Conservation (phyloP, 495 filamentous ascomycete species). For the Aspergillus funiculosus region DNA sequence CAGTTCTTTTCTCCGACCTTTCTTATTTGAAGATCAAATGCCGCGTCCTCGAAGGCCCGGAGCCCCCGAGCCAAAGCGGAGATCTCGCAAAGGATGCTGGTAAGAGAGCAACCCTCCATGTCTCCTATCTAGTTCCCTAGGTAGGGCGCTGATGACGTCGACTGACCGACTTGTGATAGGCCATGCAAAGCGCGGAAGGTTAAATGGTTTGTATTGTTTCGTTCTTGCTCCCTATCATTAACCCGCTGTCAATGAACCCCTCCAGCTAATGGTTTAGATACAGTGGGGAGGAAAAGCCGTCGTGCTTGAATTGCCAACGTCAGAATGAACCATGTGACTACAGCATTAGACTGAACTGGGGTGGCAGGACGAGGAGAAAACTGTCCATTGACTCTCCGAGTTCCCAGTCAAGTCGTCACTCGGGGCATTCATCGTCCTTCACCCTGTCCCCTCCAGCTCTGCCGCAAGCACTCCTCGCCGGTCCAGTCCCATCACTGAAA, state of each 20-base stretch:
- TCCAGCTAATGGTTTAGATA: conserved; percentile 9
- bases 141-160: too few species aligned
- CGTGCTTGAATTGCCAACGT: conserved; percentile 70
- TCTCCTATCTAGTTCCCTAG: too few species aligned
- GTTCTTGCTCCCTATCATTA: neutral
- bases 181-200: conserved; percentile 82
- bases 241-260: neutral
- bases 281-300: conserved; percentile 70
- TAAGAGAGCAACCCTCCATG: conserved; percentile 35
- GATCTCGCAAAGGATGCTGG: conserved; percentile 85
- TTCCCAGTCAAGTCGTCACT: conserved; percentile 32
- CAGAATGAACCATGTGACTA: conserved; percentile 79
- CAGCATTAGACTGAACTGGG: conserved; percentile 81
- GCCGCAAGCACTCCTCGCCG: conserved; percentile 4
- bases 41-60: conserved; percentile 62
- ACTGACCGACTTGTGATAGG: conserved; percentile 37
- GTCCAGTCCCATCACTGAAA: conserved; percentile 3
- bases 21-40: conserved; percentile 42
- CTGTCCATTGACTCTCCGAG: conserved; percentile 33
- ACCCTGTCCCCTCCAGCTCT: conserved; percentile 16
- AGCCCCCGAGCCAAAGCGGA: conserved; percentile 60
- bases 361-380: conserved; percentile 53
- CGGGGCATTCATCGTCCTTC: conserved; percentile 17
- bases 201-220: conserved; percentile 56
- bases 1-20: conserved; percentile 14